Percentiles rank a stretch among this genome's conserved stretches.
Evolutionary conservation across 2,329 filamentous ascomycete species (phyloP).

Genomic region (Dothistroma pini): DNA sequence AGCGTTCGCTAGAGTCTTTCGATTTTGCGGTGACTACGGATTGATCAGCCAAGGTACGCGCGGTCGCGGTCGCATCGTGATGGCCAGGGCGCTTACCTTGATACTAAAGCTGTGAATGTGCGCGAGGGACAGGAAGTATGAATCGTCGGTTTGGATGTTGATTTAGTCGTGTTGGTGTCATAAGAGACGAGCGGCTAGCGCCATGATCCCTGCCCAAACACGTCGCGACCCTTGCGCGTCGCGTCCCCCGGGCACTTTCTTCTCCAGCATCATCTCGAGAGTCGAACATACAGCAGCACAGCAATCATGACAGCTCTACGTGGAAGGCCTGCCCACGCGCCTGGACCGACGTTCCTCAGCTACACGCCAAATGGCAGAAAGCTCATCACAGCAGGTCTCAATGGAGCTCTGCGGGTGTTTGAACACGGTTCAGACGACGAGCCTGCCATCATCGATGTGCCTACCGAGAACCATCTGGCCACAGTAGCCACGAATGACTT

Average conservation of each 20-base stretch:
- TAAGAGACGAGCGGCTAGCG: not conserved
- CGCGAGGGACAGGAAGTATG: not conserved
- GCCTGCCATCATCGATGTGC: constrained; percentile 87
- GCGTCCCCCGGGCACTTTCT: not conserved
- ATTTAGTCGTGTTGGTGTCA: not conserved
- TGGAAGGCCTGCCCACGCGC: constrained; percentile 67
- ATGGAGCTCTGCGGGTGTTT: constrained; percentile 91
- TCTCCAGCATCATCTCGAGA: not conserved
- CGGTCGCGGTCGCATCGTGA: not conserved
- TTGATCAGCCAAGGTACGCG: not conserved
- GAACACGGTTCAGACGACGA: constrained; percentile 89
- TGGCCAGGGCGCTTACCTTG: not conserved
- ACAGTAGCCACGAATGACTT: constrained; percentile 74
- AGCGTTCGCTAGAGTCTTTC: not conserved
- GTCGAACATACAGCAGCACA: no score
- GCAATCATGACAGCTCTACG: constrained; percentile 44
- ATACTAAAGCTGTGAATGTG: not conserved
- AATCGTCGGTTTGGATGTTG: not conserved
- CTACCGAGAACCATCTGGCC: constrained; percentile 77
- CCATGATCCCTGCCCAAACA: not conserved
- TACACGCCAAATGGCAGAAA: constrained; percentile 87
- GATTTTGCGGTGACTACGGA: not conserved
- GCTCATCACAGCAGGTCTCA: constrained; percentile 86
- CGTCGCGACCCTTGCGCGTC: not conserved
- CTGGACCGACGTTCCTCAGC: constrained; percentile 78